phyloP scores from a whole-genome alignment of 352 stramenopile genomes.

The Globisporangium sylvaticum region DNA sequence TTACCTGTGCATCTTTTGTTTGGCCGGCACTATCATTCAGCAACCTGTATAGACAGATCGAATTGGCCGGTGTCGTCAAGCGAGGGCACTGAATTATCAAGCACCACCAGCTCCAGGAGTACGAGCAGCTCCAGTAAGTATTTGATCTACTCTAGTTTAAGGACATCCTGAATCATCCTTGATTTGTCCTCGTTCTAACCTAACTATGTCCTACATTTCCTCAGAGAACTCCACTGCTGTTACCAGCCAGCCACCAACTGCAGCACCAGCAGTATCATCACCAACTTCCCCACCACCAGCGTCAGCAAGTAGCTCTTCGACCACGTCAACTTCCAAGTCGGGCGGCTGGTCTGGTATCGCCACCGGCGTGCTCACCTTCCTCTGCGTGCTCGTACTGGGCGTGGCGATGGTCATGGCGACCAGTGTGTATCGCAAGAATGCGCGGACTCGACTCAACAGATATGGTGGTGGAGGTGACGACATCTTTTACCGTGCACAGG shows the following conservation, averaged over 20 bases:
- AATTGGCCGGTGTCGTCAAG: not conserved
- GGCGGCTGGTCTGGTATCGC: not conserved
- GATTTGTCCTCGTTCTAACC: not conserved
- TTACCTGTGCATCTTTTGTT: not conserved
- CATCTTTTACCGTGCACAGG: not conserved
- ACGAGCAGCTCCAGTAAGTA: not conserved
- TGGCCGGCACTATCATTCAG: not conserved
- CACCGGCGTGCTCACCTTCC: not conserved
- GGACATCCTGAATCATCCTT: not conserved
- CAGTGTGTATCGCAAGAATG: not conserved
- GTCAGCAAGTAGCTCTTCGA: not conserved
- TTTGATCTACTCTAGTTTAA: not conserved
- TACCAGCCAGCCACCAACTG: not conserved
- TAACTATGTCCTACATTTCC: not conserved
- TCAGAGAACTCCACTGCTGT: not conserved
- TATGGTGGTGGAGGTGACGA: not conserved
- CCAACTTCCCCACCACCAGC: not conserved
- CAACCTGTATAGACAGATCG: not conserved
- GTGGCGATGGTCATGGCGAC: not conserved
- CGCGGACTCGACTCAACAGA: not conserved
- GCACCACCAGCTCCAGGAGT: not conserved
- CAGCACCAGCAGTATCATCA: not conserved
- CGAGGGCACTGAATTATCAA: not conserved
- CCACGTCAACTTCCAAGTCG: not conserved
- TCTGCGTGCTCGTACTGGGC: not conserved